Evolutionary conservation across 2,329 filamentous ascomycete species (phyloP).

Genomic region (Sordariomycetes sp.): DNA sequence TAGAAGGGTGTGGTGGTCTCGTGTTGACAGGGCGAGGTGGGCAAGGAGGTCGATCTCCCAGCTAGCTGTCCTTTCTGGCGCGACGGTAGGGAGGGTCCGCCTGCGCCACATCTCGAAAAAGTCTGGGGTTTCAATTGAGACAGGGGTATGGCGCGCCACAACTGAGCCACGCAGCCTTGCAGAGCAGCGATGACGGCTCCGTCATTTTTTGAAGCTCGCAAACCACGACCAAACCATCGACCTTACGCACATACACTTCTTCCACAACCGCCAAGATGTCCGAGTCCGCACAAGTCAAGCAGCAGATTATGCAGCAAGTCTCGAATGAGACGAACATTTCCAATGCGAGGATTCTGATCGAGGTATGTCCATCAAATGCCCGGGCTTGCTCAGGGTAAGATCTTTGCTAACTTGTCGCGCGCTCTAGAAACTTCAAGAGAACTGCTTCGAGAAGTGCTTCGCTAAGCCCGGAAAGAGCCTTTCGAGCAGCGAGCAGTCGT

Average conservation of each 20-base stretch:
- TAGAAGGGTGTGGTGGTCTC: too few relatives aligned
- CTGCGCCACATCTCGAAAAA: slow-evolving; percentile 2
- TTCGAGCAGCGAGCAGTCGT: slow-evolving; percentile 58
- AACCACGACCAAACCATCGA: background rate
- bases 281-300: slow-evolving; percentile 48
- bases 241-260: background rate
- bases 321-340: slow-evolving; percentile 54
- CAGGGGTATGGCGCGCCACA: slow-evolving; percentile 7
- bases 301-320: slow-evolving; percentile 56
- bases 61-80: slow-evolving; percentile 2
- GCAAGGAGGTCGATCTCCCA: slow-evolving; percentile 1
- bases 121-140: background rate
- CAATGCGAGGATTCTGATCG: slow-evolving; percentile 63
- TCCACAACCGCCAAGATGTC: slow-evolving; percentile 3
- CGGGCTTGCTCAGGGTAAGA: background rate
- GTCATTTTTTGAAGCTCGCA: too few relatives aligned
- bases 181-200: background rate
- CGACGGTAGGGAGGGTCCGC: background rate
- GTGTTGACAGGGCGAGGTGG: too few relatives aligned
- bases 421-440: slow-evolving; percentile 65
- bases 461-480: slow-evolving; percentile 59
- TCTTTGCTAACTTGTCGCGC: background rate
- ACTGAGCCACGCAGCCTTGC: slow-evolving; percentile 1
- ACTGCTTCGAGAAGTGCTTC: slow-evolving; percentile 73
- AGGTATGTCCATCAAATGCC: slow-evolving; percentile 31